Evolutionary conservation across 2,329 filamentous ascomycete species (phyloP), one percentile per base, ranked within the genome.

Genomic region (Clonostachys byssicola): DNA sequence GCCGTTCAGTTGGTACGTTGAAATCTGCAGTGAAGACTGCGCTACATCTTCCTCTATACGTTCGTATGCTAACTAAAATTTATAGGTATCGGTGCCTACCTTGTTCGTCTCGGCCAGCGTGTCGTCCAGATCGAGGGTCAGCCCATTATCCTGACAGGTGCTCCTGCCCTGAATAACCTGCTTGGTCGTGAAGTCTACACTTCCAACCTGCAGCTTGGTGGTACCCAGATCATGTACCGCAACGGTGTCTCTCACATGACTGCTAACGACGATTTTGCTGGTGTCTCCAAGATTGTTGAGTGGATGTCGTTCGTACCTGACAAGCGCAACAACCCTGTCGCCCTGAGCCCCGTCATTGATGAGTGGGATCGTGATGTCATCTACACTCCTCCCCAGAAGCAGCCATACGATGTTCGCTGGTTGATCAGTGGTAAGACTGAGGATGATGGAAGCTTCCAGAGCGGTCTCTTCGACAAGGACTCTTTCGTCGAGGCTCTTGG

Each of bases 171-270:
- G 67, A 99, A 99, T 83, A 99, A 97, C 75, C 79, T 99, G 60
- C 84, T 99, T 51, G 94, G 94, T 61, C 91, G 95, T 58, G 94
- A 99, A 71, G 92, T 99, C 33, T 99, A 99, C 76, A 96, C 94
- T 20, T 97, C 94, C 51, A 99, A 99, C 80, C 74, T 99, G 63
- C 94, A 99, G 77, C 89, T 99, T 55, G 94, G 94, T 84, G 94
- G 94, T 59, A 99, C 94, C n/a, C 94, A 99, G 73, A 99, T 99
- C 80, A 99, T 99, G 94, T 97, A 99, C 83, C 92, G 89, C 75
- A 99, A 99, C 67, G 94, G 94, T 83, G 94, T 99, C 40, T 97
- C 94, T 18, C 94, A 99, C 77, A 92, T 97, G 89, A 96, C 92
- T 56, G 94, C 94, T 61, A 88, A 87, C 58, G 92, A 99, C 62